Percentiles rank a stretch among this genome's conserved stretches.
These are phyloP conservation scores for Wickerhamiella spandovensis DNA, from an alignment of 805 yeast genomes.

Conservation along the genomic window DNA sequence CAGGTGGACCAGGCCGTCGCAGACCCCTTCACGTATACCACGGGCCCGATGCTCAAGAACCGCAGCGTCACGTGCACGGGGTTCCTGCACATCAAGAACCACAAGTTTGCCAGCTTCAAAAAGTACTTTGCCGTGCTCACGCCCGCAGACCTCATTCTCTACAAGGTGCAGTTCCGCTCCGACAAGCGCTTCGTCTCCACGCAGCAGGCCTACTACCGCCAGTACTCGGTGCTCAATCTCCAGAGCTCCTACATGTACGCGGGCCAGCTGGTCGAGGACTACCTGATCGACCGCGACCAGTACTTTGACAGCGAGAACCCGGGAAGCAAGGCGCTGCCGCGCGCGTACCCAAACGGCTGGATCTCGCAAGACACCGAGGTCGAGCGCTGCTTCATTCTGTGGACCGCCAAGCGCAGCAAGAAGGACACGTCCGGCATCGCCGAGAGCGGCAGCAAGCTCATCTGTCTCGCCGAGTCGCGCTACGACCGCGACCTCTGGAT, in stretches of 20 bases:
- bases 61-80: constrained; percentile 55
- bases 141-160: constrained; percentile 57
- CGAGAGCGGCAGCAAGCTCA: constrained; percentile 50
- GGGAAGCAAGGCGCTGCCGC: constrained; percentile 48
- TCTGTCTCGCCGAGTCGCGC: constrained; percentile 69
- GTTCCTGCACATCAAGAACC: constrained; percentile 50
- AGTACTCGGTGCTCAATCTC: constrained; percentile 47
- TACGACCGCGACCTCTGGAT: constrained; percentile 84
- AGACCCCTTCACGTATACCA: constrained; percentile 39
- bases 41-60: constrained; percentile 45
- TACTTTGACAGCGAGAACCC: constrained; percentile 38
- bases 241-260: constrained; percentile 62
- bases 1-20: constrained; percentile 39
- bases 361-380: constrained; percentile 62
- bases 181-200: constrained; percentile 26
- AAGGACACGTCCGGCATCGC: constrained; percentile 41
- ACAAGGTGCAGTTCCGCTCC: constrained; percentile 36
- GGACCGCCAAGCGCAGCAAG: constrained; percentile 43
- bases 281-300: constrained; percentile 35
- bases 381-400: constrained; percentile 66
- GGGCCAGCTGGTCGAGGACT: constrained; percentile 46
- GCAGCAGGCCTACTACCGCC: constrained; percentile 37
- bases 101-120: constrained; percentile 53
- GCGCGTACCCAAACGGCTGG: constrained; percentile 76
- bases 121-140: constrained; percentile 50